Conservation (phyloP, 306 rosid genomes). For the Prunus persica region Prunus_persica_NCBIv2 NC_034010.1:21973001-21973500, state of each 20-base stretch:
- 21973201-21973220: conserved; percentile 77
- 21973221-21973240: conserved; percentile 81
- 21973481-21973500: conserved; percentile 38
- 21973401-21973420: conserved; percentile 9
- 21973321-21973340: conserved; percentile 33
- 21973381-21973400: conserved; percentile 2
- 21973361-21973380: not conserved
- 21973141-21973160: conserved; percentile 73
- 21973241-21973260: conserved; percentile 56
- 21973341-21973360: conserved; percentile 59
- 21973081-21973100: conserved; percentile 54
- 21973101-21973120: conserved; percentile 81
- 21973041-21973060: not conserved
- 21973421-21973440: conserved; percentile 14
- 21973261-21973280: conserved; percentile 35
- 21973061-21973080: not conserved
- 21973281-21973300: conserved; percentile 21
- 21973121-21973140: conserved; percentile 70
- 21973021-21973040: too few species aligned
- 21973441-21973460: conserved; percentile 34
- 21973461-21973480: conserved; percentile 21
- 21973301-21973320: conserved; percentile 41
- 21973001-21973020: not conserved
- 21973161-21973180: conserved; percentile 81
- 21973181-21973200: conserved; percentile 66